Evolutionary conservation across 345 rosid genomes (phyloP).

Genomic region (Iberis pinnata): DNA sequence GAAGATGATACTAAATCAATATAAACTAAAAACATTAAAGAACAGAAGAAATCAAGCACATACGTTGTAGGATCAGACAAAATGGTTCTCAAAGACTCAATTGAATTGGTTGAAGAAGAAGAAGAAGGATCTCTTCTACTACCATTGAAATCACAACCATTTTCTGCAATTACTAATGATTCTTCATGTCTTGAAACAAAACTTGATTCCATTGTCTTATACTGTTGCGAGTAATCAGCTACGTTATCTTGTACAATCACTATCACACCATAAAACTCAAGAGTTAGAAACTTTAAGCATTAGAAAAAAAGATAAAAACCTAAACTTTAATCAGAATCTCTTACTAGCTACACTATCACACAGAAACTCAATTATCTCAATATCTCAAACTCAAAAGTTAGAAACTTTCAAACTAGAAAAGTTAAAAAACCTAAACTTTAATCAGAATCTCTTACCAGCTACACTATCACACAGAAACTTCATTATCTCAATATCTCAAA

Average conservation of each 20-base stretch:
- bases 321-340: no score
- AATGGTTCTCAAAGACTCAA: slow-evolving; percentile 70
- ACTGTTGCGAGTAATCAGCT: slow-evolving; percentile 51
- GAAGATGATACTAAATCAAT: neutral
- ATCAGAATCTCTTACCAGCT: neutral
- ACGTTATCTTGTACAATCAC: slow-evolving; percentile 56
- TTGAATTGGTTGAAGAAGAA: slow-evolving; percentile 35
- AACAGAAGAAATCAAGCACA: no score
- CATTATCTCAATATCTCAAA: no score
- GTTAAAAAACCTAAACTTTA: neutral
- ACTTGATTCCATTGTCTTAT: slow-evolving; percentile 43
- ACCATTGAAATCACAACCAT: slow-evolving; percentile 65
- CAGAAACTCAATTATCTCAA: no score
- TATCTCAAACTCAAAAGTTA: no score
- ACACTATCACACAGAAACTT: no score
- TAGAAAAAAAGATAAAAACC: neutral
- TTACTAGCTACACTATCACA: no score
- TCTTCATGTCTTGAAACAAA: slow-evolving; percentile 55
- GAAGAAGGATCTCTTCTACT: slow-evolving; percentile 58
- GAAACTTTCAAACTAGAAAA: no score
- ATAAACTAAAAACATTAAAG: no score
- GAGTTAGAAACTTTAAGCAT: slow-evolving; percentile 1
- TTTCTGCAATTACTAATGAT: slow-evolving; percentile 34
- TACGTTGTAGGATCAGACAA: slow-evolving; percentile 76
- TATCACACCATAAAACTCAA: slow-evolving; percentile 28